A percentile compares a stretch with the other conserved stretches of the same genome.
Conservation (phyloP, 2,329 filamentous ascomycete genomes). For the Colletotrichum abscissum region DNA sequence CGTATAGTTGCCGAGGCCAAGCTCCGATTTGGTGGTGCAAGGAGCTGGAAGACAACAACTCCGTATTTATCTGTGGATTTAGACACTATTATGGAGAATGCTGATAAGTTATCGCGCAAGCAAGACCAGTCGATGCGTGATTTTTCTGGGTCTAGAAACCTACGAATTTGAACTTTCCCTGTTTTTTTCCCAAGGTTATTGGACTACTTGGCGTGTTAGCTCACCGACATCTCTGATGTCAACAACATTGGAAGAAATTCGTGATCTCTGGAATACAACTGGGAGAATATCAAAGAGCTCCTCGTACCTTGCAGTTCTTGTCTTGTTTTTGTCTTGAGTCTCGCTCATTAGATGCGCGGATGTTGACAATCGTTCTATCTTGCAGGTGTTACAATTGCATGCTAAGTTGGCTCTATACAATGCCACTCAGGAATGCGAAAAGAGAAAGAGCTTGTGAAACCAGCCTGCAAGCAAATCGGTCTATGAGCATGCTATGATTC, state of each 20-base stretch:
- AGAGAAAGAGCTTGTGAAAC: not conserved
- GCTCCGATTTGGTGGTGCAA: constrained; percentile 2
- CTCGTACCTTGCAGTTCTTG: not conserved
- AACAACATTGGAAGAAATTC: not conserved
- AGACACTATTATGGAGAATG: not conserved
- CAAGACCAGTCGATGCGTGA: not conserved
- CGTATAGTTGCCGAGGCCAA: not conserved
- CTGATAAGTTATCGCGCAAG: not conserved
- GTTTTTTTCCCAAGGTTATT: not conserved
- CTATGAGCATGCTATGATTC: not conserved
- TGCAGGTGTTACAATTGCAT: not conserved
- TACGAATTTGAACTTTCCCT: not conserved
- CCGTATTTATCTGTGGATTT: not conserved
- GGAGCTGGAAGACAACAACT: not conserved
- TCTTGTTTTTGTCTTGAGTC: not conserved
- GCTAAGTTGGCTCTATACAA: not conserved
- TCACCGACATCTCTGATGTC: not conserved
- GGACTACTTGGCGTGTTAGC: not conserved
- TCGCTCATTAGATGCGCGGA: not conserved
- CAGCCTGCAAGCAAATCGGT: not conserved
- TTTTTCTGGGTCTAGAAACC: not conserved
- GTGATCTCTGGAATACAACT: not conserved
- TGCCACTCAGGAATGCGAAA: not conserved
- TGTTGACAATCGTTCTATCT: not conserved
- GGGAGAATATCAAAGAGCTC: not conserved